Evolutionary conservation across 1,284 basidiomycete genomes (phyloP), one percentile per base, ranked within the genome.

Genomic region (Omphalotus olearius): DNA sequence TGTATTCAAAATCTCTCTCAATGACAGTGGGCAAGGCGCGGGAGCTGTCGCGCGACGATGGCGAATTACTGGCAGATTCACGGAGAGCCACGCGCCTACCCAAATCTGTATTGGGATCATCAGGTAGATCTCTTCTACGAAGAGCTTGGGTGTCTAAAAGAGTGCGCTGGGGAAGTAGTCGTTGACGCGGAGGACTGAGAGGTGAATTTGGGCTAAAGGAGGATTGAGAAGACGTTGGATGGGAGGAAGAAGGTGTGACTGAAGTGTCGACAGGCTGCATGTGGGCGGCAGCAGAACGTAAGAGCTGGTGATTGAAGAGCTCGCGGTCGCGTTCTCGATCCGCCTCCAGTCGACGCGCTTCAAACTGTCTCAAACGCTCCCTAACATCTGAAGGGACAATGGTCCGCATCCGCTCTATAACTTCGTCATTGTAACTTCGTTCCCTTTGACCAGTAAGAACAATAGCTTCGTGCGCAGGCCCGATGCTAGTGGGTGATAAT

Each of bases 51-150:
- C 49, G 1, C 7, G 57, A 60, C 20, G 53, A 39, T 9, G 59
- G 50, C n/a, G 64, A 55, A 20, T 62, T 43, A 6, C 59, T 61
- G 23, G 65, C 67, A 28, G 73, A 67, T 55, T 72, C 66, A 51
- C 78, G 71, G 16, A 76, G 74, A 17, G 75, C 75, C 37, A 81
- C 78, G 38, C 72, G 74, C 47, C 78, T 67, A 18, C 79, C 79
- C 11, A 80, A 64, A 33, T 70, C 63, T 1, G 78, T 80, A 25
- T 64, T 63, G 6, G 73, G 62, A 36, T 80, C 78, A 44, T 76
- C 67, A 10, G 40, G 62, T 52, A 55, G 57, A 39, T 51, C 62
- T 54, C 57, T 59, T 54, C 6, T 52, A 28, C 48, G 53, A 35
- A 47, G 44, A 36, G 44, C 46, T 18, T 62, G 62, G 35, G 57